A percentile compares a stretch with the other conserved stretches of the same genome.
Conservation (phyloP, 768 basidiomycete genomes). For the Rhodosporidiobolus sp. region DNA sequence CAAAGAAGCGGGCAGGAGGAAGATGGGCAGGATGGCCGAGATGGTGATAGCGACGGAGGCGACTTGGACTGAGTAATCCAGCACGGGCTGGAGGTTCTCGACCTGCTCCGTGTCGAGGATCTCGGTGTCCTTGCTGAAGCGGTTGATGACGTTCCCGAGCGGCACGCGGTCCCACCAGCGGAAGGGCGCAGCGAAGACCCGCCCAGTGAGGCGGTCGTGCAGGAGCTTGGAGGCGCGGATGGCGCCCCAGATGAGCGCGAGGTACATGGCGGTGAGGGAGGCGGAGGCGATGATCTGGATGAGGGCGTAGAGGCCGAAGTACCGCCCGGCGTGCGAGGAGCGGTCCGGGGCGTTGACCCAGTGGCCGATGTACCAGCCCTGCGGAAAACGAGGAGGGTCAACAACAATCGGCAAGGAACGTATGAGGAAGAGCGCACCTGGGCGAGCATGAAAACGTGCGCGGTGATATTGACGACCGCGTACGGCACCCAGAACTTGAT, state of each 20-base stretch:
- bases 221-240: conserved; percentile 24
- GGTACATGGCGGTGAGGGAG: conserved; percentile 35
- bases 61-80: conserved; percentile 45
- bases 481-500: conserved; percentile 23
- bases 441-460: conserved; percentile 37
- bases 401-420: background rate
- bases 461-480: conserved; percentile 28
- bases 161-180: conserved; percentile 34
- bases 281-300: conserved; percentile 33
- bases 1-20: conserved; percentile 28
- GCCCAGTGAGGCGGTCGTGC: conserved; percentile 10
- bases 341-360: conserved; percentile 28
- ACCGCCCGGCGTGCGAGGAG: conserved; percentile 4
- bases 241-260: conserved; percentile 31
- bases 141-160: conserved; percentile 22
- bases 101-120: conserved; percentile 36
- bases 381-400: background rate
- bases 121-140: conserved; percentile 34
- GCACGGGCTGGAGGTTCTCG: conserved; percentile 31
- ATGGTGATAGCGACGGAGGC: conserved; percentile 29
- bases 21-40: conserved; percentile 26
- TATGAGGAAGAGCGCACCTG: conserved; percentile 9
- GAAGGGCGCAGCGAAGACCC: conserved; percentile 30
- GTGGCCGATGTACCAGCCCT: conserved; percentile 35
- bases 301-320: conserved; percentile 27